phyloP scores from a whole-genome alignment of 148 eudicot genomes.

The Camellia japonica region DNA sequence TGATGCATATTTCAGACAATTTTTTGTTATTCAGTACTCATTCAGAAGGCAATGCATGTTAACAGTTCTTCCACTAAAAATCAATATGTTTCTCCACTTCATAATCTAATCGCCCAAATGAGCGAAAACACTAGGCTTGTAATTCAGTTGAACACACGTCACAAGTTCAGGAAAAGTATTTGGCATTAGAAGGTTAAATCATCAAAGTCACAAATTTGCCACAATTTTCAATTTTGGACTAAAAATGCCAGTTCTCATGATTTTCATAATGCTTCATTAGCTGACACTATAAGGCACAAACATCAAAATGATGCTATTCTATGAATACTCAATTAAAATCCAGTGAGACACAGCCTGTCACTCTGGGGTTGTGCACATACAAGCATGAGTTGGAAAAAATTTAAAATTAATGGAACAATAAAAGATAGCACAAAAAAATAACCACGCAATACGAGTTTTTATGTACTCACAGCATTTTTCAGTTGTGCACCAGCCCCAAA shows the following conservation, averaged over 20 bases:
- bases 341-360: background rate
- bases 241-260: background rate
- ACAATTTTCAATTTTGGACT: background rate
- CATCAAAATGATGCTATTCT: too few species aligned
- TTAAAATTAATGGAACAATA: background rate
- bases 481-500: constrained; percentile 93
- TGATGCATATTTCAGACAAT: background rate
- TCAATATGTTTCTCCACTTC: background rate
- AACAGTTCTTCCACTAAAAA: background rate
- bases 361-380: background rate
- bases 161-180: background rate
- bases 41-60: background rate
- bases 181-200: background rate
- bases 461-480: constrained; percentile 80
- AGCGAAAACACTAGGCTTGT: background rate
- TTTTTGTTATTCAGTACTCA: background rate
- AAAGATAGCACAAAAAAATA: background rate
- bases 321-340: background rate
- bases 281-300: too few species aligned
- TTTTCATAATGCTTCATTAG: too few species aligned
- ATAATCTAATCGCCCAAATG: background rate
- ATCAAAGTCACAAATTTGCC: background rate
- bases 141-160: background rate
- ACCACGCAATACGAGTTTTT: background rate
- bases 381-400: background rate